Conservation (phyloP, 345 rosid genomes). For the Mangifera indica region DNA sequence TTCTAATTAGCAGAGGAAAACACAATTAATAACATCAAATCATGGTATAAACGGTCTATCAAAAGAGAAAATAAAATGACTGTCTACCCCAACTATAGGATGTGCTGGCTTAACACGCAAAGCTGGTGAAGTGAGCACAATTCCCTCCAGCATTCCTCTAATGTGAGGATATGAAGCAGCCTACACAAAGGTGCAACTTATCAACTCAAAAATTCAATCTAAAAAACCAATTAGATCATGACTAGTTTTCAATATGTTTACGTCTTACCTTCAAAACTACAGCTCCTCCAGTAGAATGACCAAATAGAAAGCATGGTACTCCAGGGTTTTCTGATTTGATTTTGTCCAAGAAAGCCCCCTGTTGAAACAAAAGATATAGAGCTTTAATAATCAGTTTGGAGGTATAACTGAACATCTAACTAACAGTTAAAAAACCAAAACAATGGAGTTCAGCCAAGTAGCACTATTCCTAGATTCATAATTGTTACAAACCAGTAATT, state of each 20-base stretch:
- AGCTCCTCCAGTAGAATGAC: conserved; percentile 98
- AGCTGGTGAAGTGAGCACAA: conserved; percentile 89
- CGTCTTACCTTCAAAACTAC: conserved; percentile 83
- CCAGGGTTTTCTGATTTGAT: conserved; percentile 71
- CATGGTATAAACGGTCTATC: background rate
- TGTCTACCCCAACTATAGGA: conserved; percentile 86
- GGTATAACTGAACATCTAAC: background rate
- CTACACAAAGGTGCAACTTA: conserved; percentile 34
- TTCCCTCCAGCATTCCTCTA: conserved; percentile 71
- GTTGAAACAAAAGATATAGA: conserved; percentile 12
- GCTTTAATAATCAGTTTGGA: background rate
- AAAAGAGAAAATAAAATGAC: background rate
- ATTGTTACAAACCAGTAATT: background rate
- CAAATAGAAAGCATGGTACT: conserved; percentile 93
- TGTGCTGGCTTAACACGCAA: conserved; percentile 93
- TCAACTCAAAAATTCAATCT: conserved; percentile 3
- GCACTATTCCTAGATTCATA: background rate
- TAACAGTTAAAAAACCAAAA: background rate
- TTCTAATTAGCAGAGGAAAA: background rate
- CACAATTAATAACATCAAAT: background rate
- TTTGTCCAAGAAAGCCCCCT: conserved; percentile 89
- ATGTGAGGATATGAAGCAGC: conserved; percentile 61
- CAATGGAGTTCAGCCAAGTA: background rate
- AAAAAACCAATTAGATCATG: background rate
- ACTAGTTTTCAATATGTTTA: background rate